These are phyloP conservation scores for Novymonas esmeraldas DNA, from an alignment of 208 protist species.

Conservation along the genomic window DNA sequence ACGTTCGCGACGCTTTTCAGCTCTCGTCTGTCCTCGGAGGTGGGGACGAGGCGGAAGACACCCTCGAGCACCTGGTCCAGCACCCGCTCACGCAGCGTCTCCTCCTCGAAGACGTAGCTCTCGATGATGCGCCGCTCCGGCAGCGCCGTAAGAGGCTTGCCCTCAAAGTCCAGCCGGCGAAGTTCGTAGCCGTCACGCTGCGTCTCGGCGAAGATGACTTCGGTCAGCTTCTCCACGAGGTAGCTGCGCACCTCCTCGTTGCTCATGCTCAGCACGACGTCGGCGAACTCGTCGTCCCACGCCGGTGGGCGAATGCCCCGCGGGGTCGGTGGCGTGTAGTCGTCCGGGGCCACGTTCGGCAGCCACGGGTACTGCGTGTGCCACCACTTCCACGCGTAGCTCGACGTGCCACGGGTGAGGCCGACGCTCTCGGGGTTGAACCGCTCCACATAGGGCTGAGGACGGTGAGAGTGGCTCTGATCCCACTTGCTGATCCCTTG, in stretches of 20 bases:
- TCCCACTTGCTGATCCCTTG: slow-evolving; percentile 91
- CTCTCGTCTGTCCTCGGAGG: slow-evolving; percentile 74
- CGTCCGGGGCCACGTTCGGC: slow-evolving; percentile 75
- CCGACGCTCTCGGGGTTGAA: slow-evolving; percentile 90
- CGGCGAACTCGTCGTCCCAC: slow-evolving; percentile 85
- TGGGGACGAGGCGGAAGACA: slow-evolving; percentile 82
- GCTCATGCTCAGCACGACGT: slow-evolving; percentile 78
- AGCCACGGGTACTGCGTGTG: slow-evolving; percentile 92
- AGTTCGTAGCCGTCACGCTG: slow-evolving; percentile 92
- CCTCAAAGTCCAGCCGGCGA: slow-evolving; percentile 91
- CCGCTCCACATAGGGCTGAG: slow-evolving; percentile 70
- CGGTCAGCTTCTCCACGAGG: slow-evolving; percentile 79
- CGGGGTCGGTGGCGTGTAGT: slow-evolving; percentile 40
- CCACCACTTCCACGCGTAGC: slow-evolving; percentile 90
- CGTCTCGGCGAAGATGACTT: slow-evolving; percentile 89
- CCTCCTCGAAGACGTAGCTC: slow-evolving; percentile 90
- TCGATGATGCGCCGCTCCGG: slow-evolving; percentile 89
- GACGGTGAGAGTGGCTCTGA: slow-evolving; percentile 86
- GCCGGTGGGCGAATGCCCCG: slow-evolving; percentile 55
- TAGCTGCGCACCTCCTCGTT: slow-evolving; percentile 72
- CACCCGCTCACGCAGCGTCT: slow-evolving; percentile 88
- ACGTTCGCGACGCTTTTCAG: slow-evolving; percentile 84
- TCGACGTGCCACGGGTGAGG: slow-evolving; percentile 81
- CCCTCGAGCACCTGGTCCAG: slow-evolving; percentile 86
- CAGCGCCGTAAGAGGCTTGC: slow-evolving; percentile 87